Conservation (phyloP, 2,329 filamentous ascomycete species). For the Verruconis gallopava region DNA sequence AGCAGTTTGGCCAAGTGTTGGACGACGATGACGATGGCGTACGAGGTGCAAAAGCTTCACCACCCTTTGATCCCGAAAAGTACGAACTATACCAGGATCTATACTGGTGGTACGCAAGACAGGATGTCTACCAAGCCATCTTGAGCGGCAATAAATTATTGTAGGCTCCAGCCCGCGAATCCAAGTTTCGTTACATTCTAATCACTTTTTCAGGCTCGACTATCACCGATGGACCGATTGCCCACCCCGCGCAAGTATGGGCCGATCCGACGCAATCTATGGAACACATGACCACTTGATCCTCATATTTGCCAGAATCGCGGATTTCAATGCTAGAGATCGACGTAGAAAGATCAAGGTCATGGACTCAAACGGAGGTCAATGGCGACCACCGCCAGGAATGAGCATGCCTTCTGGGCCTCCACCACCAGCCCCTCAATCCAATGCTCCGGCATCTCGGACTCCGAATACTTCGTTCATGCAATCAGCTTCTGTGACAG, state of each 20-base stretch:
- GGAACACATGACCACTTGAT: conserved; percentile 83
- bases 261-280: conserved; percentile 65
- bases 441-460: conserved; percentile 9
- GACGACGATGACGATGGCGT: conserved; percentile 13
- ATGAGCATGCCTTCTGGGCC: neutral
- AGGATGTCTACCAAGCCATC: conserved; percentile 84
- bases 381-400: conserved; percentile 40
- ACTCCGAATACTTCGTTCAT: neutral
- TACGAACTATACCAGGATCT: conserved; percentile 76
- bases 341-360: conserved; percentile 62
- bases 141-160: conserved; percentile 74
- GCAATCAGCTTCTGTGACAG: neutral
- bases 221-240: conserved; percentile 76
- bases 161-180: conserved; percentile 36
- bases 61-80: conserved; percentile 52
- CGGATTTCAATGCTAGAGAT: conserved; percentile 67
- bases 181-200: neutral
- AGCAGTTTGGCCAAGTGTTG: conserved; percentile 39
- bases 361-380: conserved; percentile 44
- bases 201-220: conserved; percentile 47
- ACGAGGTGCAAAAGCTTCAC: conserved; percentile 21
- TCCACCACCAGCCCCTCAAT: conserved; percentile 1
- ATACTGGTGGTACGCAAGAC: conserved; percentile 93
- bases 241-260: conserved; percentile 69
- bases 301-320: conserved; percentile 65